phyloP scores from a whole-genome alignment of 192 early-diverging fungal genomes.

The Entomortierella parvispora region DNA sequence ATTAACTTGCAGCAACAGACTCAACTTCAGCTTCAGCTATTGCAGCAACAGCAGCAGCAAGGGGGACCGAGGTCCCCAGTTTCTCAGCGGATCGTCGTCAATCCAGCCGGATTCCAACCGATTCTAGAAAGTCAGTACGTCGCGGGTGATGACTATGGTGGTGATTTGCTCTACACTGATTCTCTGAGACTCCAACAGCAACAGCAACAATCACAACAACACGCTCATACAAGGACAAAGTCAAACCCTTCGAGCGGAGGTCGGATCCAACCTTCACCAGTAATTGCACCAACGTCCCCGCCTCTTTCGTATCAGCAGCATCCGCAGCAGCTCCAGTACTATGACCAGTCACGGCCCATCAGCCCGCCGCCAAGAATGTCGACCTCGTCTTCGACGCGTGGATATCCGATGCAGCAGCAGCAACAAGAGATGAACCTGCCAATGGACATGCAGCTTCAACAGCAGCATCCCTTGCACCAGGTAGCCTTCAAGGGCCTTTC shows the following conservation, averaged over 20 bases:
- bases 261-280: too few relatives aligned
- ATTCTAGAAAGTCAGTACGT: slow-evolving; percentile 10
- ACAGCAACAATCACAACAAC: neutral
- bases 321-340: too few relatives aligned
- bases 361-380: too few relatives aligned
- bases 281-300: too few relatives aligned
- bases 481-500: slow-evolving; percentile 46
- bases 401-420: neutral
- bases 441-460: slow-evolving; percentile 27
- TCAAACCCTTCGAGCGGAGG: neutral
- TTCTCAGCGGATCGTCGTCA: slow-evolving; percentile 8
- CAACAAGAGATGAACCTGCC: neutral
- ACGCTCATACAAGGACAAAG: neutral
- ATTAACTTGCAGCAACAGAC: slow-evolving; percentile 16
- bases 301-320: too few relatives aligned
- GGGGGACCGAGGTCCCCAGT: neutral
- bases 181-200: slow-evolving; percentile 3
- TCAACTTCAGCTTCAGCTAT: slow-evolving; percentile 22
- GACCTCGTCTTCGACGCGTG: too few relatives aligned
- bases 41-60: slow-evolving; percentile 9
- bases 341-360: too few relatives aligned
- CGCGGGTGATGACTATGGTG: neutral
- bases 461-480: slow-evolving; percentile 37
- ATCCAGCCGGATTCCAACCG: slow-evolving; percentile 4
- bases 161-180: slow-evolving; percentile 14